Percentiles rank a stretch among this genome's conserved stretches.
These are phyloP conservation scores for Ploettnerulaceae sp. DNA, from an alignment of 2,329 filamentous ascomycete species.

Conservation along the genomic window DNA sequence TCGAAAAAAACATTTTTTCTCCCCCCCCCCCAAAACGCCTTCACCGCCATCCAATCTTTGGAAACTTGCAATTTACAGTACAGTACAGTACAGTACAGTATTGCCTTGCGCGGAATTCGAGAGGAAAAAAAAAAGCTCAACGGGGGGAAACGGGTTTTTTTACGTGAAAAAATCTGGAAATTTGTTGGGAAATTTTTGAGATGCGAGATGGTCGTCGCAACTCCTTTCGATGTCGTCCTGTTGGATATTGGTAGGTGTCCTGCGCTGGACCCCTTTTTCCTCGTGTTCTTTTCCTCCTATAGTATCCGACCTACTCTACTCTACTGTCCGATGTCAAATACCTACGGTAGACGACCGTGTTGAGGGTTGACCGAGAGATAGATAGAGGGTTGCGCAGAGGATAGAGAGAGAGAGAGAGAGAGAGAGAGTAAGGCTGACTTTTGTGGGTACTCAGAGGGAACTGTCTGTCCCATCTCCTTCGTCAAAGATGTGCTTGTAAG, in stretches of 20 bases:
- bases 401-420: conserved; percentile 12
- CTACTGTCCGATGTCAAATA: no score
- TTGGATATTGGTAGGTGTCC: conserved; percentile 35
- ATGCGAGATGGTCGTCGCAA: conserved; percentile 6
- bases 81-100: neutral
- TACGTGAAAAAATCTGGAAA: neutral
- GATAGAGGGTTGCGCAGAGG: conserved; percentile 3
- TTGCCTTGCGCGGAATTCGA: neutral
- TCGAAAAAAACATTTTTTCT: no score
- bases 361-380: neutral
- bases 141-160: neutral
- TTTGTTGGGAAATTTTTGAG: neutral
- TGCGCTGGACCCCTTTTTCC: no score
- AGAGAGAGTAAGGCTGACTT: conserved; percentile 16
- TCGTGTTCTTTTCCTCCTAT: no score
- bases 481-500: conserved; percentile 79
- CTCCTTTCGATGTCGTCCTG: conserved; percentile 24
- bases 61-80: neutral
- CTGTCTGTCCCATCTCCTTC: conserved; percentile 78
- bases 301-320: no score
- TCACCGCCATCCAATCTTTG: neutral
- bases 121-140: neutral
- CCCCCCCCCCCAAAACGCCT: no score
- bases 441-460: conserved; percentile 56
- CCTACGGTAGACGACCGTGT: no score